Conservation (phyloP, 129 eudicot genomes). For the Dittrichia graveolens region DNA sequence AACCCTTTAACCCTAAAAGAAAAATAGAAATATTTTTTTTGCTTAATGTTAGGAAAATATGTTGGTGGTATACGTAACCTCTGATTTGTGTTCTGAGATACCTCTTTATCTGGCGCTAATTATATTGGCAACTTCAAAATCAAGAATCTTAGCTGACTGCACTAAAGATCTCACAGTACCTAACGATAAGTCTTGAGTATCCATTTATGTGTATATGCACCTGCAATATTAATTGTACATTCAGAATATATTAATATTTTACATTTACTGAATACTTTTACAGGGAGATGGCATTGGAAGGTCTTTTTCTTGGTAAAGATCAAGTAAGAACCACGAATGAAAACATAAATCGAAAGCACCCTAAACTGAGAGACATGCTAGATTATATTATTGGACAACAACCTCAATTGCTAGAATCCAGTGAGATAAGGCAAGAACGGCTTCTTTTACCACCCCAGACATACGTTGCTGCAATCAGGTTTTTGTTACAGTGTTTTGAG, state of each 20-base stretch:
- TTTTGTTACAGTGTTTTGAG: slow-evolving; percentile 81
- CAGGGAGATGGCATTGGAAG: slow-evolving; percentile 95
- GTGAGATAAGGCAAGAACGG: slow-evolving; percentile 52
- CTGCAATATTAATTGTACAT: background rate
- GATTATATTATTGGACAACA: slow-evolving; percentile 65
- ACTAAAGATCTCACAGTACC: background rate
- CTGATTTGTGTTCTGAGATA: too few species aligned
- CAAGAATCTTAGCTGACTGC: background rate
- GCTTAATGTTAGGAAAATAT: too few species aligned
- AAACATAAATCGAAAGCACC: slow-evolving; percentile 49
- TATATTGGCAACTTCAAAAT: too few species aligned
- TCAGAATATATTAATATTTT: slow-evolving; percentile 16
- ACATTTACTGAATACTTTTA: slow-evolving; percentile 19
- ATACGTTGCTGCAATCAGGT: slow-evolving; percentile 73
- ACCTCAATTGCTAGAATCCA: slow-evolving; percentile 60
- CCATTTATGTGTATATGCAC: background rate
- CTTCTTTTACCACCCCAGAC: slow-evolving; percentile 81
- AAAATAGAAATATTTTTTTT: too few species aligned
- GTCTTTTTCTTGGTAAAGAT: slow-evolving; percentile 84
- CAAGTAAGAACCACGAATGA: slow-evolving; percentile 43
- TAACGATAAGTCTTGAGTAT: background rate
- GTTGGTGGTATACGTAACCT: too few species aligned
- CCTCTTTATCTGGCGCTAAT: too few species aligned
- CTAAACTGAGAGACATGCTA: slow-evolving; percentile 74
- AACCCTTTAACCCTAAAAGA: too few species aligned